Evolutionary conservation across 116 monocot genomes (phyloP), one percentile per base, ranked within the genome.

Genomic region (Papilionanthe hybrid): DNA sequence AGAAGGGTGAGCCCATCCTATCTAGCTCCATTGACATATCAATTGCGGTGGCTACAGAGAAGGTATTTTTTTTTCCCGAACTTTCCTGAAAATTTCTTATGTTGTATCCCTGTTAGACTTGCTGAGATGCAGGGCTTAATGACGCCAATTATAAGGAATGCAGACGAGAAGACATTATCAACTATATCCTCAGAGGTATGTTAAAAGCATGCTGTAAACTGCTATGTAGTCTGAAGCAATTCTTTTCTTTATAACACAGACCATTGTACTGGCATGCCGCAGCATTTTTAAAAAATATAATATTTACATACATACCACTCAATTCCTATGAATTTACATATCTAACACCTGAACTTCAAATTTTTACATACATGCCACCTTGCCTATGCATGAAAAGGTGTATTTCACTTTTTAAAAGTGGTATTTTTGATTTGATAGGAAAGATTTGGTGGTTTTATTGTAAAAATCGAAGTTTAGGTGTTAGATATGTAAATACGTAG

Each of bases 71-170:
- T 0, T 8, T 45, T 45, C 45, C 45, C 30, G 27, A 56, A 28
- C 32, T 53, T 72, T 30, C 41, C 37, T 58, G 20, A 71, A 29
- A 37, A 81, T 20, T 11, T 10, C 71, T 83, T 22, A 71, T 53
- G 77, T 25, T 85, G 47, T 71, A 41, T 23, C 20, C 75, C 41
- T 72, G 29, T 49, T 42, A 56, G 25, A 41, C 48, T 71, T 25
- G 75, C 53, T 78, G 49, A 23, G 42, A 17, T 87, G 43, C 81
- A 99, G 98, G 98, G 98, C 60, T 85, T 99, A 79, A 99, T 94
- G 94, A 99, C 98, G 65, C 98, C 98, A 75, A 94, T 99, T 27
- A 86, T 99, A 67, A 88, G 90, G 65, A 94, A 95, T 95, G 98
- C 98, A 75, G 95, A 99, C 86, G 85, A 94, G 78, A 99, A 99